Percentiles rank a stretch among this genome's conserved stretches.
Evolutionary conservation across 2,329 filamentous ascomycete species (phyloP).

Genomic region (Fusarium siculi): DNA sequence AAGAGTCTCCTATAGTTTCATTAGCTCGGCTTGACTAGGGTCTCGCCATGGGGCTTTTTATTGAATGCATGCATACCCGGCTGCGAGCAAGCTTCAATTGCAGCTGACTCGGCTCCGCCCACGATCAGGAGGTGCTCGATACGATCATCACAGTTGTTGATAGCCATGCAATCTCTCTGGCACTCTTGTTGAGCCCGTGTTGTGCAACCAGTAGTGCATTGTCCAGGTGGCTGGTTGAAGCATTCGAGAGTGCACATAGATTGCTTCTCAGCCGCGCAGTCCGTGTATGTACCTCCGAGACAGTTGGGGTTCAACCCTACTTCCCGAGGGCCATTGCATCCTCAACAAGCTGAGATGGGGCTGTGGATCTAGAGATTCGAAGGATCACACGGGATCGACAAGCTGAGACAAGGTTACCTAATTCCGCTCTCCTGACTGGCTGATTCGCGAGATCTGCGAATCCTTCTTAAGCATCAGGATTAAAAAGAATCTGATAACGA

Average conservation of each 20-base stretch:
- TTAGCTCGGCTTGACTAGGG: background rate
- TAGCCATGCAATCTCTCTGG: background rate
- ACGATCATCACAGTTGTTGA: background rate
- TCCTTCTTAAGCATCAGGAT: background rate
- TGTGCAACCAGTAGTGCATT: background rate
- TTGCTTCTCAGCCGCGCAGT: background rate
- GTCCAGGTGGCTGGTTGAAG: background rate
- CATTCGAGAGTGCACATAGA: background rate
- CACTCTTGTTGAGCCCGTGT: background rate
- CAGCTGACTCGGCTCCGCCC: background rate
- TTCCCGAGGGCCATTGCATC: background rate
- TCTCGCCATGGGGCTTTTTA: accelerated
- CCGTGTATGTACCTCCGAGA: background rate
- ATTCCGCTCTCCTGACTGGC: background rate
- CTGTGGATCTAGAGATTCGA: background rate
- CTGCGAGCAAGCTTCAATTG: background rate
- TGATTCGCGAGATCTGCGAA: background rate
- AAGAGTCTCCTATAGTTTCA: too few species aligned
- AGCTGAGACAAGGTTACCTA: background rate
- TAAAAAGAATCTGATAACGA: background rate
- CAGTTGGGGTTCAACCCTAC: background rate
- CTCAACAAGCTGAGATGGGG: background rate
- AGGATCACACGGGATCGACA: background rate
- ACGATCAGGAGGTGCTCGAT: background rate
- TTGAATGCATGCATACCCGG: background rate